Base-by-base conservation (phyloP, 345 rosid genomes). In the Angophora floribunda region DNA sequence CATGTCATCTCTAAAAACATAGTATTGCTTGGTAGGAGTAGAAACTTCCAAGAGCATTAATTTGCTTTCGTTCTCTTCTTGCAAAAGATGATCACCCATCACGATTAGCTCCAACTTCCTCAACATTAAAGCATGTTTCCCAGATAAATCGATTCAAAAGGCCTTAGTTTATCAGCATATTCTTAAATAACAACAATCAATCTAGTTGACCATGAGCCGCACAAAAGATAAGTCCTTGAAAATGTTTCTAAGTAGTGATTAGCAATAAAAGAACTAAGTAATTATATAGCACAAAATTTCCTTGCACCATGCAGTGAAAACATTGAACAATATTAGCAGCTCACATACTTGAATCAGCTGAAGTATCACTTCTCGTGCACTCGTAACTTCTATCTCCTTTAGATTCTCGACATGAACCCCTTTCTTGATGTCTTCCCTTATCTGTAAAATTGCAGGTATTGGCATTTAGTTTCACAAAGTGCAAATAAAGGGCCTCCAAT, bases 391-490 rank as follows among this genome's bases (percentile, higher is more conserved):
- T 87, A 95, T 92, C 94, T 98, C 99, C 94, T 94, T 98, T 11
- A 97, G 93, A 91, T 95, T 97, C 89, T 98, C 99, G 52, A 98
- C 99, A 91, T 98, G 92, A 86, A 98, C 93, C 75, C 99, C 99
- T 93, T 95, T 97, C 93, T 94, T 98, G 51, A 90, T 93, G 89
- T 98, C 99, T 92, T 98, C 99, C 91, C 99, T 94, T 90, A 98
- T 92, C 99, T 98, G 93, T 75, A 65, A 85, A 45, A 79, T 36
- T 36, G 51, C 16, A 67, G 86, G 41, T 30, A 78, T 53, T 51
- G 32, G 67, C 15, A 22, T 19, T 75, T 57, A 85, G 87, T 79
- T 78, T 86, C 85, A 61, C 52, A 19, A 24, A n/a, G 13, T 7
- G 15, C 32, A 70, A 70, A 87, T 44, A 70, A 87, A 51, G 52